Conservation (phyloP, 2,329 filamentous ascomycete species). For the Aspergillus ibericus region DNA sequence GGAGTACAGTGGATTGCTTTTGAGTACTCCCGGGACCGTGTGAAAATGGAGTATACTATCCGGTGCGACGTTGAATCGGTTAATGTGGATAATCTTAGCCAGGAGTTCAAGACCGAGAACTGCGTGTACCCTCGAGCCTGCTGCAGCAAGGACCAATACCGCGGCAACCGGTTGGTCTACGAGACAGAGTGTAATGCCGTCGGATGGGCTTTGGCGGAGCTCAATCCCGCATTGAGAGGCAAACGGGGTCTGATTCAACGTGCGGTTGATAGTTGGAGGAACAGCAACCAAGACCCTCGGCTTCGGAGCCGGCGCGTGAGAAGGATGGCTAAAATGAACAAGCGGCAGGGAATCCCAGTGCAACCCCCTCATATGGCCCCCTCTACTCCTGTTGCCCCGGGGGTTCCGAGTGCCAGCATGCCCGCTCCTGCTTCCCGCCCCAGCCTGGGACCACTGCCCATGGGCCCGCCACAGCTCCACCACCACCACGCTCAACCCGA, state of each 20-base stretch:
- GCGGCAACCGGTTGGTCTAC: slow-evolving; percentile 91
- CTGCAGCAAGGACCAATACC: slow-evolving; percentile 93
- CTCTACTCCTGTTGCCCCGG: slow-evolving; percentile 58
- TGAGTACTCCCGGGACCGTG: slow-evolving; percentile 92
- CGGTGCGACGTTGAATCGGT: slow-evolving; percentile 97
- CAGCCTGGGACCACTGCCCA: slow-evolving; percentile 60
- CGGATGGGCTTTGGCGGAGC: slow-evolving; percentile 95
- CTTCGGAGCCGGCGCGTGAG: slow-evolving; percentile 88
- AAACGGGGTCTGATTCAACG: slow-evolving; percentile 95
- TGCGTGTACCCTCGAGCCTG: slow-evolving; percentile 96
- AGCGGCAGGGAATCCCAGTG: slow-evolving; percentile 69
- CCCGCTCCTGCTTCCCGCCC: slow-evolving; percentile 37
- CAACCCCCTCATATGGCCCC: slow-evolving; percentile 68
- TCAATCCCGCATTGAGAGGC: slow-evolving; percentile 86
- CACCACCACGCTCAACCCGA: slow-evolving; percentile 74
- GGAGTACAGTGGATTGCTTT: slow-evolving; percentile 99
- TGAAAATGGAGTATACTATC: slow-evolving; percentile 99
- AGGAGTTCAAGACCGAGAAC: slow-evolving; percentile 96
- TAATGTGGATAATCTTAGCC: slow-evolving; percentile 77
- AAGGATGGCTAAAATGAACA: slow-evolving; percentile 94
- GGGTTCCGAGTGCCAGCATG: slow-evolving; percentile 65
- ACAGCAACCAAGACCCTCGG: slow-evolving; percentile 95
- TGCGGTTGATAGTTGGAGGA: slow-evolving; percentile 97
- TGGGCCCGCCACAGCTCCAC: slow-evolving; percentile 68
- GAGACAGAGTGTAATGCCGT: slow-evolving; percentile 99